A percentile compares a stretch with the other conserved stretches of the same genome.
These are phyloP conservation scores for Saturnispora sekii DNA, from an alignment of 805 yeast genomes.

Conservation along the genomic window DNA sequence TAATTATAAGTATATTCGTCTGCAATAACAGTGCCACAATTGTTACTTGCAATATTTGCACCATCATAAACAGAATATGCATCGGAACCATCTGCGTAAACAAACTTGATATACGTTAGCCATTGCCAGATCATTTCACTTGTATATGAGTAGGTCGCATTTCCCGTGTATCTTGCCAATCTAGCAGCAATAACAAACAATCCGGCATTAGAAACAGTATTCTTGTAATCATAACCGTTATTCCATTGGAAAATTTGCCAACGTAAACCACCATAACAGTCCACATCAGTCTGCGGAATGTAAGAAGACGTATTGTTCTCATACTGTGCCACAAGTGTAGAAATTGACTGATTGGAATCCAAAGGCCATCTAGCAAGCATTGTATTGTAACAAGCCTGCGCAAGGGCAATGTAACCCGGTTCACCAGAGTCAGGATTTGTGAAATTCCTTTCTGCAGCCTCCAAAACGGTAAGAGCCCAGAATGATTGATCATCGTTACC, in stretches of 20 bases:
- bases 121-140: conserved; percentile 71
- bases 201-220: conserved; percentile 80
- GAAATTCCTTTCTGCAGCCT: conserved; percentile 77
- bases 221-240: conserved; percentile 78
- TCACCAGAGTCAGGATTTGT: conserved; percentile 49
- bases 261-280: conserved; percentile 72
- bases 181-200: conserved; percentile 76
- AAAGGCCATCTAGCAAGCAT: conserved; percentile 64
- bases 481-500: conserved; percentile 93
- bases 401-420: conserved; percentile 54
- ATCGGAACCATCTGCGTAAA: conserved; percentile 20
- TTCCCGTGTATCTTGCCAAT: conserved; percentile 67
- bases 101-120: conserved; percentile 28
- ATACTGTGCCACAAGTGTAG: too few relatives aligned
- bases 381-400: conserved; percentile 82
- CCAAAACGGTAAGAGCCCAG: conserved; percentile 84
- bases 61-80: conserved; percentile 44
- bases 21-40: conserved; percentile 41
- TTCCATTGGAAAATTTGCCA: conserved; percentile 92
- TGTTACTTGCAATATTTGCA: conserved; percentile 35
- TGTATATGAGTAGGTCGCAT: conserved; percentile 62
- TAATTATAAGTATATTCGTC: conserved; percentile 63
- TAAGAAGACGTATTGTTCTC: too few relatives aligned
- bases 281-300: conserved; percentile 30
- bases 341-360: too few relatives aligned